Percentiles rank a stretch among this genome's conserved stretches.
These are phyloP conservation scores for Verticillium klebahnii DNA, from an alignment of 2,329 filamentous ascomycete genomes.

Conservation along the genomic window DNA sequence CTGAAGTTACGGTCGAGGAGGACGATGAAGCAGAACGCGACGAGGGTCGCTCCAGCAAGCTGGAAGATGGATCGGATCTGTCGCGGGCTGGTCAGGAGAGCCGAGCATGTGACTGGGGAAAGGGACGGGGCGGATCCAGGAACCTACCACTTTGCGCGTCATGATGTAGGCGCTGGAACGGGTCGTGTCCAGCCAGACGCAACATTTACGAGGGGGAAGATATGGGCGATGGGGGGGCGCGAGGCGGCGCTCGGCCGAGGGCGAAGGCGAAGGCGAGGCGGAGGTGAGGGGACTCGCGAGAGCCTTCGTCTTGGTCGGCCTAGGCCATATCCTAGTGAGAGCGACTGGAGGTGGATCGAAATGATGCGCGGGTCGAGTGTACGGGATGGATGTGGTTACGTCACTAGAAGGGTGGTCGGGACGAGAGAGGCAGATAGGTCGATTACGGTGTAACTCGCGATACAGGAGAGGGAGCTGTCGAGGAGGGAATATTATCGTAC, in stretches of 20 bases:
- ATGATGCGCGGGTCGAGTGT: neutral
- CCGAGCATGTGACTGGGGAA: neutral
- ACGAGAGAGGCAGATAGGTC: neutral
- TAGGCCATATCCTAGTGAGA: neutral
- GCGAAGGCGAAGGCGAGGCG: neutral
- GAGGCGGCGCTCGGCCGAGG: neutral
- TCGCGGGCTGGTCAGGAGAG: neutral
- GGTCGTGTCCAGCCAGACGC: neutral
- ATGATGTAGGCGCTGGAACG: neutral
- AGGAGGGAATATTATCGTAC: neutral
- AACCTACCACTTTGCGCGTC: neutral
- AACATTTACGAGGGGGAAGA: neutral
- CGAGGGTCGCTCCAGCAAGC: conserved; percentile 59
- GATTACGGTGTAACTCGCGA: neutral
- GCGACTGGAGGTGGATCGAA: neutral
- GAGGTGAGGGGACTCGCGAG: neutral
- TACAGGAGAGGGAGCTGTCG: neutral
- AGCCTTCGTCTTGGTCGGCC: neutral
- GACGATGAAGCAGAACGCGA: conserved; percentile 68
- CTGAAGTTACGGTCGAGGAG: conserved; percentile 86
- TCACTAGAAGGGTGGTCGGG: neutral
- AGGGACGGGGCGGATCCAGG: neutral
- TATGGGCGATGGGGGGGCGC: neutral
- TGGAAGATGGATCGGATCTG: conserved; percentile 69
- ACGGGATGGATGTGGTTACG: neutral